Conservation (phyloP, 495 filamentous ascomycete species). For the Bryoglossum gracile region DNA sequence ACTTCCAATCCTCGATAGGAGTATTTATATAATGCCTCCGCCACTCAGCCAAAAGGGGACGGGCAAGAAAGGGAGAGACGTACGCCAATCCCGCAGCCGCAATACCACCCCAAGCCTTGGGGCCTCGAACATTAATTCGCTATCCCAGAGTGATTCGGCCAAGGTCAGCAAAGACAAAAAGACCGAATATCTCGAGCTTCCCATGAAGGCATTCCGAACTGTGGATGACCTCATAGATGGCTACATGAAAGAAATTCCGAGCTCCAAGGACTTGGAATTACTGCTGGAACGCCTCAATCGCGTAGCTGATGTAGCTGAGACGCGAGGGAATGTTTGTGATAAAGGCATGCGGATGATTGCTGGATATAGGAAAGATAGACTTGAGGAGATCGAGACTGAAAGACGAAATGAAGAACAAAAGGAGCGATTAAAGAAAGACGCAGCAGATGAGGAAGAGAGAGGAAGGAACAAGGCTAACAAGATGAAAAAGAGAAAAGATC, state of each 20-base stretch:
- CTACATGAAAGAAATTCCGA: slow-evolving; percentile 58
- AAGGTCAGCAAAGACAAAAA: too few relatives aligned
- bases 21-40: too few relatives aligned
- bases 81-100: slow-evolving; percentile 69
- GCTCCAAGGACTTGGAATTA: slow-evolving; percentile 63
- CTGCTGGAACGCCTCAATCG: slow-evolving; percentile 60
- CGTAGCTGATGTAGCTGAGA: slow-evolving; percentile 58
- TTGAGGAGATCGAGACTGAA: slow-evolving; percentile 39
- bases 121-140: slow-evolving; percentile 40
- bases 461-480: slow-evolving; percentile 36
- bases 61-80: slow-evolving; percentile 61
- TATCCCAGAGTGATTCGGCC: slow-evolving; percentile 44
- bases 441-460: slow-evolving; percentile 41
- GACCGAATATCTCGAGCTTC: slow-evolving; percentile 57
- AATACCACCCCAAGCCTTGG: slow-evolving; percentile 77
- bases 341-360: slow-evolving; percentile 65
- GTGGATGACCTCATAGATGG: slow-evolving; percentile 66
- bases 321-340: slow-evolving; percentile 56
- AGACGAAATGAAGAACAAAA: slow-evolving; percentile 34
- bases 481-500: slow-evolving; percentile 47
- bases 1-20: too few relatives aligned
- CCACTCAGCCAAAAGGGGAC: slow-evolving; percentile 62
- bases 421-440: slow-evolving; percentile 32
- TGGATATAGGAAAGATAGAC: slow-evolving; percentile 51
- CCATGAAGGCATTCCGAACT: slow-evolving; percentile 42